Conservation (phyloP, 441 rosid genomes). For the Erodium texanum region DNA sequence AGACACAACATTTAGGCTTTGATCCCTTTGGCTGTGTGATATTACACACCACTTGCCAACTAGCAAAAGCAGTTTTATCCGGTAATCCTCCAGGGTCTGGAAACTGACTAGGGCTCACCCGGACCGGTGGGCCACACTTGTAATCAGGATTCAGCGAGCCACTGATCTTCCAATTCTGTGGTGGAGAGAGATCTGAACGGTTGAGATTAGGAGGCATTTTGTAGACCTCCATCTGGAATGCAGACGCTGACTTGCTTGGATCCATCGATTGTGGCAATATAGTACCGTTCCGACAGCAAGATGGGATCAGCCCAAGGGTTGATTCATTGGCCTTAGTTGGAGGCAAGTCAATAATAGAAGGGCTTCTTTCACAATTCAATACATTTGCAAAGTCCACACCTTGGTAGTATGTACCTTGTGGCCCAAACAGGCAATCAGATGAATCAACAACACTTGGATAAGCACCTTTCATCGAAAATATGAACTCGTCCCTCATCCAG, state of each 20-base stretch:
- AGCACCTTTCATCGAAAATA: constrained; percentile 69
- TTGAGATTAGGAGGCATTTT: constrained; percentile 88
- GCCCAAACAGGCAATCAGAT: constrained; percentile 56
- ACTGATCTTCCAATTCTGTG: constrained; percentile 73
- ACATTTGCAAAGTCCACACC: constrained; percentile 55
- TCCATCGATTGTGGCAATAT: constrained; percentile 76
- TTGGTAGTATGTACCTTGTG: constrained; percentile 43
- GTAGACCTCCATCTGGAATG: constrained; percentile 68
- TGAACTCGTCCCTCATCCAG: constrained; percentile 84
- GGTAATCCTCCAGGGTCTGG: constrained; percentile 56
- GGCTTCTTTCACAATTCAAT: constrained; percentile 74
- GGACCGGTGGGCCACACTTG: constrained; percentile 67
- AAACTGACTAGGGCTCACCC: constrained; percentile 64
- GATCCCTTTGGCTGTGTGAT: constrained; percentile 54
- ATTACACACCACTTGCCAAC: constrained; percentile 96
- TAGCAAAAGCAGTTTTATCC: constrained; percentile 53
- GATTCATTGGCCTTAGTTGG: constrained; percentile 71
- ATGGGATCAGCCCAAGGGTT: constrained; percentile 50
- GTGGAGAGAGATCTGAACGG: constrained; percentile 57
- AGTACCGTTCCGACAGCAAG: constrained; percentile 81
- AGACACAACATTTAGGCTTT: constrained; percentile 69
- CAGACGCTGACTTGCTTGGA: constrained; percentile 65
- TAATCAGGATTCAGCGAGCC: constrained; percentile 76
- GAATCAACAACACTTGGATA: constrained; percentile 63
- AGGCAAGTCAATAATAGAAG: constrained; percentile 75